Evolutionary conservation across 345 rosid species (phyloP), one percentile per base, ranked within the genome.

Genomic region (Acer yangbiense): DNA sequence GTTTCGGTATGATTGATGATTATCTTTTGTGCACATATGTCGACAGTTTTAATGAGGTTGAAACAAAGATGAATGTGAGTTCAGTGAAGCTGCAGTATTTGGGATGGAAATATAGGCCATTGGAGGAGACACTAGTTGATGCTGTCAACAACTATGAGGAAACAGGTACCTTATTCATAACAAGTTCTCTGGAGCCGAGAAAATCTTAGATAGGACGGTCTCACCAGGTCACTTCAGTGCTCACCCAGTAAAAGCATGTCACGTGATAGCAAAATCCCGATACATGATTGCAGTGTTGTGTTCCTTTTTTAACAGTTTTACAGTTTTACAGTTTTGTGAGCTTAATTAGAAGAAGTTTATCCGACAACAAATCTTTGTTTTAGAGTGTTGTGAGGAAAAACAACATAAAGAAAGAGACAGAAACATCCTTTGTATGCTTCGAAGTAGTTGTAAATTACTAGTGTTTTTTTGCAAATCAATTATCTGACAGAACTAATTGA

Each of bases 71-170:
- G 76, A 70, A 48, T 60, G 23, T 86, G 55, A 84, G 83, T 68
- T 80, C 86, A 35, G 71, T 79, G 77, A 91, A 86, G 83, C 41
- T 87, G 84, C 75, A 80, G 76, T 83, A 73, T 17, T 75, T 85
- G 50, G 88, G 90, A 41, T 89, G 90, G 93, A 87, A 79, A 46
- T 83, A 77, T 69, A 78, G 89, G 73, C 43, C 86, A 62, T 52
- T 89, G 73, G 86, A 86, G 66, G 85, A 87, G 69, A 82, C 89
- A 13, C 73, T 86, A 12, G 69, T 69, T 23, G 93, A 85, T 78
- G 27, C 89, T 77, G 78, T 90, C 43, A 72, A 82, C 69, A 80
- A 78, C 72, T 83, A 77, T 70, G 85, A 82, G 75, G 79, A 66
- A 50, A 55, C 54, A 32, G 88, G 86, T 29, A 80, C 58, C 78